Evolutionary conservation across 1,284 basidiomycete genomes (phyloP).

Genomic region (Pulveroboletus sp.): DNA sequence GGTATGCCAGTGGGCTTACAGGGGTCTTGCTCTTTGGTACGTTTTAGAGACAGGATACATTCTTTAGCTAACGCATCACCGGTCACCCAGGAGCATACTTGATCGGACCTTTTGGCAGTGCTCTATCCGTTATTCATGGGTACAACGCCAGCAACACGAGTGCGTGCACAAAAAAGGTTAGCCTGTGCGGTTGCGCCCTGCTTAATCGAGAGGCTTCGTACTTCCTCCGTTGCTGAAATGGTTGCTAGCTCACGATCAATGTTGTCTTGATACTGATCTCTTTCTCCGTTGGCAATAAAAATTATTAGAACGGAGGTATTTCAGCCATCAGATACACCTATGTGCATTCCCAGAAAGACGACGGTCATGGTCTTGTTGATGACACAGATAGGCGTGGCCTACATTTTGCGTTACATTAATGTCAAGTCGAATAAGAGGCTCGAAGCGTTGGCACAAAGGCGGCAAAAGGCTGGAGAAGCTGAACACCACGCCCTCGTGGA

Average conservation of each 20-base stretch:
- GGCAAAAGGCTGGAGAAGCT: conserved; percentile 48
- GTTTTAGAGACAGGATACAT: not conserved
- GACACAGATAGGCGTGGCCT: conserved; percentile 50
- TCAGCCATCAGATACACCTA: conserved; percentile 61
- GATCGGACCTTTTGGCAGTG: too few species aligned
- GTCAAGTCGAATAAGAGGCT: conserved; percentile 55
- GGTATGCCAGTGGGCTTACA: too few species aligned
- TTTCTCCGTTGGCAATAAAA: conserved; percentile 61
- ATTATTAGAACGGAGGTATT: conserved; percentile 62
- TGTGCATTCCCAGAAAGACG: conserved; percentile 63
- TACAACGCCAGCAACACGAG: conserved; percentile 68
- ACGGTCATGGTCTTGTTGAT: conserved; percentile 62
- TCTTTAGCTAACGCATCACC: too few species aligned
- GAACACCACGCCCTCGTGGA: conserved; percentile 64
- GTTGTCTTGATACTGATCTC: conserved; percentile 59
- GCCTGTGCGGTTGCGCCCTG: not conserved
- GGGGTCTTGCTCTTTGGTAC: conserved; percentile 58
- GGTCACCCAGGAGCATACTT: too few species aligned
- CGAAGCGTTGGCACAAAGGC: conserved; percentile 43
- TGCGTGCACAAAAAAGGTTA: conserved; percentile 64
- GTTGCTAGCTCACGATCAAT: conserved; percentile 49
- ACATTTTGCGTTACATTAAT: conserved; percentile 57
- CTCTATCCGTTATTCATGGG: conserved; percentile 59
- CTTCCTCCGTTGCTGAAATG: not conserved
- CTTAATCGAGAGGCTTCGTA: too few species aligned